Base-by-base conservation (phyloP, 441 rosid species). In the Populus hybrid region DNA sequence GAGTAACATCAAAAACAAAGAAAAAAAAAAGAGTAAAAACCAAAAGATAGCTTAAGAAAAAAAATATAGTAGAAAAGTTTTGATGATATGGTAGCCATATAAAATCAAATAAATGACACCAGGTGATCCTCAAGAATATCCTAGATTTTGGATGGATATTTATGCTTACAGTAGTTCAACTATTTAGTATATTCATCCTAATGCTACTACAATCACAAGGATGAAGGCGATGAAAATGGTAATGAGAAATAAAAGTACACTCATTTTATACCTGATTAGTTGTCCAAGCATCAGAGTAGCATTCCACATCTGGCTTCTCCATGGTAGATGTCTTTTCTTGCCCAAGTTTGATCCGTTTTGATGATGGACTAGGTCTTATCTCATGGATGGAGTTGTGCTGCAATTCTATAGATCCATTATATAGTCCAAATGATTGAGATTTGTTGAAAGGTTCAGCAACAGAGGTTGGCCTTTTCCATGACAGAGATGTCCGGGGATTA, bases 271-370 rank as follows among this genome's bases (percentile, higher is more conserved):
- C 97, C 92, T 84, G 82, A 80, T 66, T 78, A 63, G 84, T 59
- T 42, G 70, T 82, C 75, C 71, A 72, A 67, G 76, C 79, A 76
- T 76, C 84, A 79, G 91, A 85, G 66, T 85, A 82, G 87, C 88
- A 79, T 79, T 87, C 89, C 42, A 83, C 88, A 69, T 80, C 86
- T 73, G 75, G 83, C 80, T 75, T 88, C 83, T 83, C 89, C 66
- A 71, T 72, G 72, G 80, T 40, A 77, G 82, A 76, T 72, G 75
- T 77, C 74, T 74, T 84, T 74, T 84, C 85, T 67, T 82, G 85
- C 74, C 81, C 93, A 73, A 88, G 63, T 84, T 88, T 89, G 70
- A 86, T 86, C 72, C 91, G 85, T 81, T 92, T 92, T 69, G 88
- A 85, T 18, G 84, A 84, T 67, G 88, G 87, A 81, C 84, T 86